A percentile compares a stretch with the other conserved stretches of the same genome.
phyloP scores from a whole-genome alignment of 352 stramenopile species.

The Globisporangium perplexum region DNA sequence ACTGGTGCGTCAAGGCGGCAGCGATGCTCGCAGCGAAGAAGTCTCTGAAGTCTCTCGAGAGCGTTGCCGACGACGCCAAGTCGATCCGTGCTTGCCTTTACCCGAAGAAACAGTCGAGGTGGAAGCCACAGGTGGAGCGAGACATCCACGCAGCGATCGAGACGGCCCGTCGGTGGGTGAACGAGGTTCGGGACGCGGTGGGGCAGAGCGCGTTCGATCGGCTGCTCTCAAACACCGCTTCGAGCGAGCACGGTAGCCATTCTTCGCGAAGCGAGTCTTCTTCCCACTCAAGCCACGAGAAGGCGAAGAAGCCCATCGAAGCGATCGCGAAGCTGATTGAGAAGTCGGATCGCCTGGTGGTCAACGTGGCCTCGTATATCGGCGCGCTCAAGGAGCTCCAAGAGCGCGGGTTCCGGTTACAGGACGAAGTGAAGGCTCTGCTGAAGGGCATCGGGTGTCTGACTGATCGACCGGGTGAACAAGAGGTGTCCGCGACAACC shows the following conservation, averaged over 20 bases:
- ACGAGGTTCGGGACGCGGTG: conserved; percentile 68
- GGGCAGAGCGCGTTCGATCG: conserved; percentile 56
- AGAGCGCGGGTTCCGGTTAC: conserved; percentile 31
- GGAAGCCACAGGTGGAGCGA: conserved; percentile 79
- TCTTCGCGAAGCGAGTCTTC: not conserved
- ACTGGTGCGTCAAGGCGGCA: conserved; percentile 62
- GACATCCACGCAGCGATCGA: conserved; percentile 72
- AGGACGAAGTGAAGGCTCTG: conserved; percentile 44
- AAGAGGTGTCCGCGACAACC: conserved; percentile 4
- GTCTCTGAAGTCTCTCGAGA: conserved; percentile 63
- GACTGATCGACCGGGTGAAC: not conserved
- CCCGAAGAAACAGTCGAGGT: conserved; percentile 70
- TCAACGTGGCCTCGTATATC: conserved; percentile 68
- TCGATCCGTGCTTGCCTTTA: conserved; percentile 65
- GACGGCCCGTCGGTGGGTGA: conserved; percentile 63
- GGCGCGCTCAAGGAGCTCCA: conserved; percentile 53
- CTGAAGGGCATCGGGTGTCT: conserved; percentile 52
- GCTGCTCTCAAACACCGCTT: conserved; percentile 30
- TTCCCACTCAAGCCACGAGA: conserved; percentile 13
- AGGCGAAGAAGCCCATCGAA: conserved; percentile 67
- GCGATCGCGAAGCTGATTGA: conserved; percentile 57
- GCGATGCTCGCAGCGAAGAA: conserved; percentile 50
- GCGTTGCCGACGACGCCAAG: conserved; percentile 51
- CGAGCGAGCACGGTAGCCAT: conserved; percentile 6
- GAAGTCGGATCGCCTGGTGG: conserved; percentile 47